Evolutionary conservation across 129 eudicot genomes (phyloP).

Genomic region (Ambrosia artemisiifolia): DNA sequence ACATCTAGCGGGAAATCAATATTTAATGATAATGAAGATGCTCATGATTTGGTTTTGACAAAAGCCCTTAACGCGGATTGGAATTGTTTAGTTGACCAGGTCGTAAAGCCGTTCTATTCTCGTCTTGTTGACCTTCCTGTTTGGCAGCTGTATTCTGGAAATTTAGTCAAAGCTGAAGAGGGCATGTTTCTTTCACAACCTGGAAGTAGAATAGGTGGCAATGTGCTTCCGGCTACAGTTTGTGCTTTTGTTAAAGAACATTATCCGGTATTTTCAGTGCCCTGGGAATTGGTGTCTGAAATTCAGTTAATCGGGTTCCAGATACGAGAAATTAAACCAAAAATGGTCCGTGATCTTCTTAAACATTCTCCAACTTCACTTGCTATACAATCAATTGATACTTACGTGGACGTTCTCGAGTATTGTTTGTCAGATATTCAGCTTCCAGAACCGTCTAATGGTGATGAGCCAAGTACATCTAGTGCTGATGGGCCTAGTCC

Average conservation of each 20-base stretch:
- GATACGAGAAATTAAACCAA: constrained; percentile 89
- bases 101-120: constrained; percentile 75
- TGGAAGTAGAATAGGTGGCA: constrained; percentile 76
- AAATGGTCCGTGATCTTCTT: constrained; percentile 96
- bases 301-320: constrained; percentile 76
- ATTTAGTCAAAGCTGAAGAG: constrained; percentile 85
- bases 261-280: constrained; percentile 95
- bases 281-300: constrained; percentile 95
- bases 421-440: constrained; percentile 92
- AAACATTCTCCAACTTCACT: constrained; percentile 65
- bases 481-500: constrained; percentile 10
- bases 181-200: constrained; percentile 99
- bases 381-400: constrained; percentile 59
- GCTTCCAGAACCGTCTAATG: constrained; percentile 39
- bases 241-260: constrained; percentile 95
- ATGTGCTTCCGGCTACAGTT: constrained; percentile 78
- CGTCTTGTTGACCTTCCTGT: constrained; percentile 92
- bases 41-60: constrained; percentile 15
- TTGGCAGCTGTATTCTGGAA: constrained; percentile 95
- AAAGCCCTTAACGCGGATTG: constrained; percentile 62
- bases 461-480: constrained; percentile 31
- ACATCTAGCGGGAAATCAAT: constrained; percentile 46
- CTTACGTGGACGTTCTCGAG: constrained; percentile 87
- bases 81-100: constrained; percentile 80
- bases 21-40: constrained; percentile 30